A percentile compares a stretch with the other conserved stretches of the same genome.
Evolutionary conservation across 768 basidiomycete species (phyloP).

Genomic region (Chalciporus pseudorubinellus): DNA sequence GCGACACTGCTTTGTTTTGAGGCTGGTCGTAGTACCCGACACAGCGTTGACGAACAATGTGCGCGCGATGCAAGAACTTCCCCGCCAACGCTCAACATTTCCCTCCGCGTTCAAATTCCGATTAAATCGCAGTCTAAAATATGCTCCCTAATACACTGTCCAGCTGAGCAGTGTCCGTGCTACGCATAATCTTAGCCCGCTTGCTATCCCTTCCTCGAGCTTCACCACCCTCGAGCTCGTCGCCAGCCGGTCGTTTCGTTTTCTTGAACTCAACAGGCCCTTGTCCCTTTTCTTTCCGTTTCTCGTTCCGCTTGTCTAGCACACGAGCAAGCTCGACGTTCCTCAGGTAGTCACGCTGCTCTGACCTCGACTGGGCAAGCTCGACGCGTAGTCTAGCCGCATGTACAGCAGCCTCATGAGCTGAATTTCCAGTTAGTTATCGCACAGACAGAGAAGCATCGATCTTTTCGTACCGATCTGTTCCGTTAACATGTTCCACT

Average conservation of each 20-base stretch:
- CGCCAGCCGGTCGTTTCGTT: constrained; percentile 14
- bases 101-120: constrained; percentile 20
- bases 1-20: constrained; percentile 42
- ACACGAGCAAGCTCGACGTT: constrained; percentile 93
- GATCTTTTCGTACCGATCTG: constrained; percentile 82
- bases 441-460: neutral
- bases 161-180: constrained; percentile 26
- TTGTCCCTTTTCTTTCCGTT: constrained; percentile 57
- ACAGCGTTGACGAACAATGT: constrained; percentile 43
- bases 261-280: constrained; percentile 36
- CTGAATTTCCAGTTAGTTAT: constrained; percentile 40
- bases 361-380: constrained; percentile 79
- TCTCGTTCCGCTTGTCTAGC: constrained; percentile 74
- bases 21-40: constrained; percentile 33
- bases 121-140: constrained; percentile 41
- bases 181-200: constrained; percentile 2
- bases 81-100: constrained; percentile 15
- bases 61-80: constrained; percentile 59
- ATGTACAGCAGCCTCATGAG: constrained; percentile 89
- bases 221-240: constrained; percentile 8
- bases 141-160: constrained; percentile 49
- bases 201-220: constrained; percentile 12
- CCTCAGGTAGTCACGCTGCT: constrained; percentile 89
- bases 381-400: constrained; percentile 88
- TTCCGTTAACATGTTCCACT: constrained; percentile 98